Conservation (phyloP, 257 asterid genomes). For the Solanum sitiens region DNA sequence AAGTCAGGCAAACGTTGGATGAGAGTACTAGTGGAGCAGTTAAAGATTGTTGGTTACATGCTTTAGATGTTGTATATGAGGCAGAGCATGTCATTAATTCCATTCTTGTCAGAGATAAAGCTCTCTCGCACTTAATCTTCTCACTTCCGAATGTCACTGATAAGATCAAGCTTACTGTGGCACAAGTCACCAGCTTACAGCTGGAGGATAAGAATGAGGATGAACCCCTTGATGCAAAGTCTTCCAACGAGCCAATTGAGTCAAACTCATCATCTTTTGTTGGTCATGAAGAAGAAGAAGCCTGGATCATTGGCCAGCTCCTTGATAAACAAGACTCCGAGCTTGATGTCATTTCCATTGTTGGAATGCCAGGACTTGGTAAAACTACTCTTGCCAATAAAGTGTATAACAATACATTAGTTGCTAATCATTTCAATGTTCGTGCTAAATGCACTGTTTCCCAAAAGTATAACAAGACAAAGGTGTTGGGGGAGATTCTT, state of each 20-base stretch:
- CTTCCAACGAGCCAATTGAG: accelerated
- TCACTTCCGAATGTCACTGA: neutral
- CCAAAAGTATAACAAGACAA: no score
- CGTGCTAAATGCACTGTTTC: no score
- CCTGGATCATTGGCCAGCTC: neutral
- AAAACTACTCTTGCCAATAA: neutral
- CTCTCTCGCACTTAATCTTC: neutral
- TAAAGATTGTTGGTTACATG: neutral
- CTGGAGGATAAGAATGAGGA: no score
- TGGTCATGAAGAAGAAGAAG: neutral
- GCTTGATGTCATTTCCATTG: neutral
- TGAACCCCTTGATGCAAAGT: no score
- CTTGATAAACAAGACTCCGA: neutral
- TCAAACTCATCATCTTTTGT: no score
- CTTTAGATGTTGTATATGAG: neutral
- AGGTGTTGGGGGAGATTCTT: neutral
- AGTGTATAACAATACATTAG: no score
- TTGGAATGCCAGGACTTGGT: neutral
- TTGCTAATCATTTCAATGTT: no score
- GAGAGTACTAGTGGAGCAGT: neutral
- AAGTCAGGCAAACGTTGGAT: neutral
- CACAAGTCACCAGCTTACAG: no score
- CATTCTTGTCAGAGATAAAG: neutral
- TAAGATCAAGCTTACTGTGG: no score
- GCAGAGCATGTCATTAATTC: neutral